Conservation (phyloP, 352 stramenopile species). For the Thraustotheca clavata region DNA sequence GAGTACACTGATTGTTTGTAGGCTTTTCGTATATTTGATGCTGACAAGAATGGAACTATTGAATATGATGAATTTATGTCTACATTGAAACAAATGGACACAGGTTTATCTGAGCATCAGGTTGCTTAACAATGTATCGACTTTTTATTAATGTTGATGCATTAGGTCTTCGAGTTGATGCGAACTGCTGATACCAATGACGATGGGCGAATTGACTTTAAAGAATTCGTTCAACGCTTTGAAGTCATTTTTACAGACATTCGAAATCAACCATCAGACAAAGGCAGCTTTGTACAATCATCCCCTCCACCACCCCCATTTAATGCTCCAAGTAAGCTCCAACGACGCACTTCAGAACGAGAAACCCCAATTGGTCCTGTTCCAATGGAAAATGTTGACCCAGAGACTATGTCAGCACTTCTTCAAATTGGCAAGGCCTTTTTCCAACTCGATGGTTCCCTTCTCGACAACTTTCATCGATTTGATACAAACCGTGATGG, state of each 20-base stretch:
- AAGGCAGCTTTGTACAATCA: background rate
- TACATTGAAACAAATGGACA: conserved; percentile 88
- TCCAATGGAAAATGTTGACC: conserved; percentile 47
- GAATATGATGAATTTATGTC: conserved; percentile 92
- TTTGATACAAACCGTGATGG: conserved; percentile 82
- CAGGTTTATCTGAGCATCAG: conserved; percentile 84
- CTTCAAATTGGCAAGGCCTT: conserved; percentile 69
- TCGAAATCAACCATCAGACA: conserved; percentile 25
- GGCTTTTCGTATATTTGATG: conserved; percentile 88
- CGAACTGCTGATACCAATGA: conserved; percentile 88
- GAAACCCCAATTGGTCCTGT: conserved; percentile 60
- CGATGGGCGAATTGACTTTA: conserved; percentile 86
- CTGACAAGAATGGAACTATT: conserved; percentile 84
- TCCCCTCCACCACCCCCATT: conserved; percentile 19
- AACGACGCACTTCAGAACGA: conserved; percentile 41
- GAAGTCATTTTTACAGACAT: conserved; percentile 87
- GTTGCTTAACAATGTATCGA: background rate
- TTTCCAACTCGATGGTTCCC: conserved; percentile 56
- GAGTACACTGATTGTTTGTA: background rate
- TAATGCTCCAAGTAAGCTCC: conserved; percentile 10
- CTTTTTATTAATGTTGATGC: background rate
- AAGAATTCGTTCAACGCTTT: conserved; percentile 87
- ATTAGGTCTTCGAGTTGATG: conserved; percentile 88
- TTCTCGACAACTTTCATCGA: conserved; percentile 75
- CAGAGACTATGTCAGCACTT: conserved; percentile 74